These are phyloP conservation scores for Jamesozyma piceae DNA, from an alignment of 805 yeast species.

Conservation along the genomic window DNA sequence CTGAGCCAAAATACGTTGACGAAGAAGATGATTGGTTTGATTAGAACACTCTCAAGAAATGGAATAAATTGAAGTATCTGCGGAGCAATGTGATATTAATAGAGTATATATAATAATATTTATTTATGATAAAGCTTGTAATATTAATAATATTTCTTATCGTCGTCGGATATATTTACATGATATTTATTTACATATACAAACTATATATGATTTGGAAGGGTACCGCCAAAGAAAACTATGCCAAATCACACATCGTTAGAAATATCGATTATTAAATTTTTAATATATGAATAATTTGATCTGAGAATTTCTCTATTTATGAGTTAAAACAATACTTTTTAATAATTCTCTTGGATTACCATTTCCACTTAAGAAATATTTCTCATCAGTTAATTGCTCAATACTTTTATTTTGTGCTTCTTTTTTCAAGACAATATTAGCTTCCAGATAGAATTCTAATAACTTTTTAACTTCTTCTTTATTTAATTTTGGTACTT, in stretches of 20 bases:
- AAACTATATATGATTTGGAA: background rate
- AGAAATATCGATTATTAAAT: too few species aligned
- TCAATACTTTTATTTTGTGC: conserved; percentile 27
- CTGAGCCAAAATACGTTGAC: conserved; percentile 26
- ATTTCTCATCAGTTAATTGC: conserved; percentile 39
- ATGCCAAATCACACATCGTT: too few species aligned
- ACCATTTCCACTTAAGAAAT: conserved; percentile 54
- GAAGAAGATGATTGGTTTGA: conserved; percentile 31
- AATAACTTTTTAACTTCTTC: conserved; percentile 38
- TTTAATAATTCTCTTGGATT: conserved; percentile 47
- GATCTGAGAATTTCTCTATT: too few species aligned
- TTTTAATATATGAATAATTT: too few species aligned
- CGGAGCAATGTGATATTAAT: too few species aligned
- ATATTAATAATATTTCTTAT: background rate
- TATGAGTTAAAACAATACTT: conserved; percentile 21
- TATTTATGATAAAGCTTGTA: background rate
- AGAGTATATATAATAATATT: too few species aligned
- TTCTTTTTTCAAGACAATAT: conserved; percentile 33
- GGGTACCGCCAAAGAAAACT: too few species aligned
- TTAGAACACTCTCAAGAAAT: too few species aligned
- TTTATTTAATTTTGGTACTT: conserved; percentile 36
- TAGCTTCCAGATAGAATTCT: conserved; percentile 33
- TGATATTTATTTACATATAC: conserved; percentile 2
- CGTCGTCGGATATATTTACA: conserved; percentile 3
- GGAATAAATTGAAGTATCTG: too few species aligned